Evolutionary conservation across 106 monocot genomes (phyloP).

Genomic region (Alisma plantagoaquatica): DNA sequence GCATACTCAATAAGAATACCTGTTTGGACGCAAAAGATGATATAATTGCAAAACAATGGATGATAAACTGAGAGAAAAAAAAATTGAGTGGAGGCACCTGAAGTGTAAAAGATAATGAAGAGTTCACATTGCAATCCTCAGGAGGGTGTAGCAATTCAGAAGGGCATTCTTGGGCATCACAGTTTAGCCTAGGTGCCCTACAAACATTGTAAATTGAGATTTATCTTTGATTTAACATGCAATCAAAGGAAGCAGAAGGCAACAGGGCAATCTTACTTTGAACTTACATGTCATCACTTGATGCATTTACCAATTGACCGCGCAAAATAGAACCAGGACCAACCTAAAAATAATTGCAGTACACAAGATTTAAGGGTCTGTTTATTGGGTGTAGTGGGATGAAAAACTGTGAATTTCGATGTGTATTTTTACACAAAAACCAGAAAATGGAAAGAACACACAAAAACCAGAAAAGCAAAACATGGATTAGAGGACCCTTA

Average conservation of each 20-base stretch:
- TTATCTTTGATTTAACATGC: background rate
- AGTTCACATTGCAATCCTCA: slow-evolving; percentile 96
- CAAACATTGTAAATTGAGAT: background rate
- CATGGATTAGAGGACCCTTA: background rate
- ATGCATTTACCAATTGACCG: slow-evolving; percentile 67
- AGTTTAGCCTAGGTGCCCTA: slow-evolving; percentile 84
- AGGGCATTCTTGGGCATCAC: slow-evolving; percentile 67
- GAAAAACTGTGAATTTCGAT: background rate
- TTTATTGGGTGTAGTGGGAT: background rate
- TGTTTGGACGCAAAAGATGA: background rate
- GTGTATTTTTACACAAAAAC: too few relatives aligned
- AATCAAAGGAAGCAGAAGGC: background rate
- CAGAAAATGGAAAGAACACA: too few relatives aligned
- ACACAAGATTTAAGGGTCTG: background rate
- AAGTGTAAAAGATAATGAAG: slow-evolving; percentile 88
- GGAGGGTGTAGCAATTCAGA: slow-evolving; percentile 86
- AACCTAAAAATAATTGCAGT: slow-evolving; percentile 35
- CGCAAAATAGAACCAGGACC: slow-evolving; percentile 88
- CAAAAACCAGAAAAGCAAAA: too few relatives aligned
- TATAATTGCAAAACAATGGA: background rate
- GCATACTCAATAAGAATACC: background rate
- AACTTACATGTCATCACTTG: slow-evolving; percentile 72
- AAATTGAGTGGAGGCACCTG: slow-evolving; percentile 75
- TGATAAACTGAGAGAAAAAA: background rate
- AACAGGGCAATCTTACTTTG: slow-evolving; percentile 5